These are phyloP conservation scores for Porphyra umbilicalis DNA, from an alignment of 31 red algal species.

Conservation along the genomic window DNA sequence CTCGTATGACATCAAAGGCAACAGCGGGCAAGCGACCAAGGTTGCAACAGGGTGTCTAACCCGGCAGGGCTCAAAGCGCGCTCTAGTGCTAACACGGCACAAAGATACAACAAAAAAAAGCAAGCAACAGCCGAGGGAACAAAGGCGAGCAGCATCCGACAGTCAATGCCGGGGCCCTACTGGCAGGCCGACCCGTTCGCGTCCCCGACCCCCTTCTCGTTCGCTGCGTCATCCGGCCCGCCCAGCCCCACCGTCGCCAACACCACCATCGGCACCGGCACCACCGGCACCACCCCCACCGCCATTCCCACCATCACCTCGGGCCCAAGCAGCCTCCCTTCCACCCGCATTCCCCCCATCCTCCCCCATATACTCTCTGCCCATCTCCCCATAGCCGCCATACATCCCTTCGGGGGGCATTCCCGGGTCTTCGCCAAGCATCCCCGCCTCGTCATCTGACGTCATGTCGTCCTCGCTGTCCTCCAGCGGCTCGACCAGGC, in stretches of 20 bases:
- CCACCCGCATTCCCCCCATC: neutral
- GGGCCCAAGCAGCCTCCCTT: too few species aligned
- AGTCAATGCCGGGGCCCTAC: too few species aligned
- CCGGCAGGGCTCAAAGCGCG: too few species aligned
- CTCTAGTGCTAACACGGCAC: too few species aligned
- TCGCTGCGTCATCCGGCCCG: neutral
- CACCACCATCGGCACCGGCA: neutral
- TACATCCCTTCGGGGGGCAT: neutral
- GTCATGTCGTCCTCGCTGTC: slow-evolving; percentile 40
- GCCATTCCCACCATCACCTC: neutral
- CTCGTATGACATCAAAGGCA: too few species aligned
- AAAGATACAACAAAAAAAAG: neutral
- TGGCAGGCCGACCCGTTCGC: too few species aligned
- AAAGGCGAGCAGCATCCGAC: too few species aligned
- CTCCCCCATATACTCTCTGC: neutral
- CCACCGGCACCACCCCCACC: neutral
- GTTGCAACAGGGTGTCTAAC: too few species aligned
- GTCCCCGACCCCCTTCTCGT: neutral
- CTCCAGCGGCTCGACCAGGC: slow-evolving; percentile 44
- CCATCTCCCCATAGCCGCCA: neutral
- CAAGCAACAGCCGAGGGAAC: neutral
- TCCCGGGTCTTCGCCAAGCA: slow-evolving; percentile 9
- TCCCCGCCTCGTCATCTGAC: slow-evolving; percentile 12
- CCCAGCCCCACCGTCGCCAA: neutral
- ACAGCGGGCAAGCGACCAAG: too few species aligned